Conservation (phyloP, 805 yeast genomes). For the Wickerhamiella sorbophila region DNA sequence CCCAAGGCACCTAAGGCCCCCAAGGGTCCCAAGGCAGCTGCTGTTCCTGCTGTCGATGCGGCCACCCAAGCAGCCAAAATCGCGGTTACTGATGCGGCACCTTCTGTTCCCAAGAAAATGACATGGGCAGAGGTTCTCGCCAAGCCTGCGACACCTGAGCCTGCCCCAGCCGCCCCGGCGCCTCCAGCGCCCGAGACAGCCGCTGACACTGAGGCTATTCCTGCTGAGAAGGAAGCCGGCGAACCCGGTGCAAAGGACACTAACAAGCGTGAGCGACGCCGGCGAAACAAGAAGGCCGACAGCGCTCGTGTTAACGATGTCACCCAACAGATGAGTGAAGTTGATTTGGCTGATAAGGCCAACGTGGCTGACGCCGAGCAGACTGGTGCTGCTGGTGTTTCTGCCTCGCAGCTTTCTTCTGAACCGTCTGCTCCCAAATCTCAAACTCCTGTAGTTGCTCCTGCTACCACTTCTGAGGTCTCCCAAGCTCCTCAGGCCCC, state of each 20-base stretch:
- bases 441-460: conserved; percentile 12
- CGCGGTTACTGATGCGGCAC: conserved; percentile 5
- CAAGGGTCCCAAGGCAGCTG: conserved; percentile 11
- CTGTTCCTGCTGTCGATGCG: conserved; percentile 10
- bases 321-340: conserved; percentile 45
- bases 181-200: neutral
- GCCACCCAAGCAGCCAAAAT: conserved; percentile 6
- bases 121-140: conserved; percentile 19
- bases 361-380: conserved; percentile 19
- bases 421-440: conserved; percentile 15
- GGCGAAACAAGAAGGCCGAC: neutral
- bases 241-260: neutral
- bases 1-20: conserved; percentile 8
- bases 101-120: conserved; percentile 12
- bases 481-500: conserved; percentile 5
- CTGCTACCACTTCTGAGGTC: neutral
- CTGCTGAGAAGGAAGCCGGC: neutral
- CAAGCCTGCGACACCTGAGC: conserved; percentile 6
- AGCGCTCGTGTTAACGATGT: neutral
- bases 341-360: conserved; percentile 34
- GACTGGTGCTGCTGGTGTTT: neutral
- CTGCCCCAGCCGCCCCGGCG: neutral
- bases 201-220: neutral
- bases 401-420: neutral
- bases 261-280: conserved; percentile 1